Base-by-base conservation (phyloP, 2,329 filamentous ascomycete genomes). In the Cladophialophora carrionii region DNA sequence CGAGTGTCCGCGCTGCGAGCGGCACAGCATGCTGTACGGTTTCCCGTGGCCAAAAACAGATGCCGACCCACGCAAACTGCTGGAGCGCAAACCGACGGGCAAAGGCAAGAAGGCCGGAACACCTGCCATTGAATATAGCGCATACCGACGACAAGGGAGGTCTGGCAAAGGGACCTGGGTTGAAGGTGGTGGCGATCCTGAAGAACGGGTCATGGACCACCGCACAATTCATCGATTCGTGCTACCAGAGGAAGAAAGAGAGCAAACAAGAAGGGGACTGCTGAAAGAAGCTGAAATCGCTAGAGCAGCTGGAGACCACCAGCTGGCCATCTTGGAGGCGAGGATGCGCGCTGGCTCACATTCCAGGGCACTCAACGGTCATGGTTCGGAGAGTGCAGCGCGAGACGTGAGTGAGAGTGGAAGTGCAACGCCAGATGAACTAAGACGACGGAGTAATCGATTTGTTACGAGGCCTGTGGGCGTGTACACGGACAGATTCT, bases 1-100 rank as follows among this genome's bases (percentile, higher is more conserved):
- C 56, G 89, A 91, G 17, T 99, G 95, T 75, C 93, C 92, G 3
- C 87, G 95, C 6, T 99, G 95, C 76, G 95, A 99, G 79, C 87
- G 95, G 0, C 95, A 99, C 74, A 96, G 91, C 17, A 98, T 96
- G 79, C 80, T 99, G 0, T 99, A 98, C 75, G 96, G 96, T 0
- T 97, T 90, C 74, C 83, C 90, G 63, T 99, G 95, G 95, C 95
- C 95, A 5, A 97, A 99, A 81, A 98, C 95, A 0, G 90, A 96
- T 65, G 89, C 84, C 67, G 87, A 89, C 56, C 65, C 65, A 2
- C 68, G 71, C n/a, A 72, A 68, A 56, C 62, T 72, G 20, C 64
- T 70, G 17, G 68, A 70, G 48, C 63, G 71, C 22, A 67, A 56
- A 46, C 63, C 58, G 12, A 60, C 60, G 24, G 65, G 67, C 1